Evolutionary conservation across 495 filamentous ascomycete genomes (phyloP), one percentile per base, ranked within the genome.

Genomic region (Extremus antarcticus): DNA sequence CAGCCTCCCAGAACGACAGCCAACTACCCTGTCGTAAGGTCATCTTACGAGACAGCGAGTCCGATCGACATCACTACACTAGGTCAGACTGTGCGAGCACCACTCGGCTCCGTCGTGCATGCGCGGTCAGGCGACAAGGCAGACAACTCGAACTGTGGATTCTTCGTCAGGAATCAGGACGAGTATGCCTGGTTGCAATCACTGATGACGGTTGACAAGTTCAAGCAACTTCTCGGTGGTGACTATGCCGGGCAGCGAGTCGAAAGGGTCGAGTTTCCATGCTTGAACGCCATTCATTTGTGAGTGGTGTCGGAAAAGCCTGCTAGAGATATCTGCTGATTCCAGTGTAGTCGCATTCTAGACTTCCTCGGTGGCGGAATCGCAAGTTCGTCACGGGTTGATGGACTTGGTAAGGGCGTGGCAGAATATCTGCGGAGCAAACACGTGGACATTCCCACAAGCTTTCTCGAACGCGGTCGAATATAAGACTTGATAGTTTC

Each of bases 381-480:
- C 40, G 51, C 41, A 8, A 45, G 41, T 45, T 45, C 41, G 8
- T n/a, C 41, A 45, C 7, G 41, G 17, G 20, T 45, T 45, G 41
- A 45, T 17, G 41, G 41, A 7, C 41, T 45, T 4, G 41, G 41
- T 8, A 45, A 53, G 19, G 51, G 51, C n/a, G 50, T 52, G 25
- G 50, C 17, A 3, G 50, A 52, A 25, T 52, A 39, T 21, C n/a
- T 52, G 24, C 13, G 50, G 16, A 41, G 17, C n/a, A 52, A 40
- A 25, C 50, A 52, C 22, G 50, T 52, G n/a, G 50, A 52, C n/a
- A 20, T 52, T 3, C 50, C 50, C 8, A 4, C n/a, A 3, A 19
- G 13, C 24, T 52, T 52, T 19, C 22, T 52, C 24, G 25, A 52
- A 4, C 35, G 50, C 13, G 29, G 50, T 19, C 8, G 9, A 19